These are phyloP conservation scores for Aureobasidium subglaciale DNA, from an alignment of 2,329 filamentous ascomycete genomes.

Conservation along the genomic window DNA sequence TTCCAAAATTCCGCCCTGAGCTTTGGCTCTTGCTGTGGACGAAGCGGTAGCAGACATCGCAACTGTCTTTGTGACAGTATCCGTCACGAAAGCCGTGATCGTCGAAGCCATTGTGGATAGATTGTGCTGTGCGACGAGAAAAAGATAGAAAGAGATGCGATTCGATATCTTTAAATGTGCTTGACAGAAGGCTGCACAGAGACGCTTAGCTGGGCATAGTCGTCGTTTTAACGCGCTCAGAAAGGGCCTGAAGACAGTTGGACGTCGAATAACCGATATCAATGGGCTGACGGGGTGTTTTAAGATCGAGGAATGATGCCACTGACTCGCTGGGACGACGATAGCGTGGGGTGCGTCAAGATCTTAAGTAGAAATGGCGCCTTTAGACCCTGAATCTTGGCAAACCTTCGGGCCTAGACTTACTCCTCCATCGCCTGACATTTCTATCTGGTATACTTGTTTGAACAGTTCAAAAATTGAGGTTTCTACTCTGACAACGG, in stretches of 20 bases:
- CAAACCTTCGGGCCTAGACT: background rate
- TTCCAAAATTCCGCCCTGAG: conserved; percentile 65
- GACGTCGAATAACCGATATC: background rate
- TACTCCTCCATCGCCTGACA: background rate
- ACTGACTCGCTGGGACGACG: background rate
- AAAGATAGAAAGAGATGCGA: background rate
- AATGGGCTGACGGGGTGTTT: background rate
- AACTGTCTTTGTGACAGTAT: conserved; percentile 21
- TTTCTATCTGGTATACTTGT: too few species aligned
- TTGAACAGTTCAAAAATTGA: too few species aligned
- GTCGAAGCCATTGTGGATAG: conserved; percentile 17
- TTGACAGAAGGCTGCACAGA: too few species aligned
- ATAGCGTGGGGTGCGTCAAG: background rate
- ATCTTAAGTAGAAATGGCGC: background rate
- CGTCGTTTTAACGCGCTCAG: background rate
- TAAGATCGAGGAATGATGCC: background rate
- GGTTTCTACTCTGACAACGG: too few species aligned
- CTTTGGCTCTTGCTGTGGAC: conserved; percentile 33
- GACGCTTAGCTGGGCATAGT: background rate
- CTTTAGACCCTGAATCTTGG: background rate
- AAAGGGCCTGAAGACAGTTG: background rate
- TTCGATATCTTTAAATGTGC: background rate
- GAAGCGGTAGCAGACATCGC: conserved; percentile 21
- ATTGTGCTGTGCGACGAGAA: background rate
- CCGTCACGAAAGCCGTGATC: conserved; percentile 20